phyloP scores from a whole-genome alignment of 2,329 filamentous ascomycete genomes.

The Paraphaeosphaeria minitans region DNA sequence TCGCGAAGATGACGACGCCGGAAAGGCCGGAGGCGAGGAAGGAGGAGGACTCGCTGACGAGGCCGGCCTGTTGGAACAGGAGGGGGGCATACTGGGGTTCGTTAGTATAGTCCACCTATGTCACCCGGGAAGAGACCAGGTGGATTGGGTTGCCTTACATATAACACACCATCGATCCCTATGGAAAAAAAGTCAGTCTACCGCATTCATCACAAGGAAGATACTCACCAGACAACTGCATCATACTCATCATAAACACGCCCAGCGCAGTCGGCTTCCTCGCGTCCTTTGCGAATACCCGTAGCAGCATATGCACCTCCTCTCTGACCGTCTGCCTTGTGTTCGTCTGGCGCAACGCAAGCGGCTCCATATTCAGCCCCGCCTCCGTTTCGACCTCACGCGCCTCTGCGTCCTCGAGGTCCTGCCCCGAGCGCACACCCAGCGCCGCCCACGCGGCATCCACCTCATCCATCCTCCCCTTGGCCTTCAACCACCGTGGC shows the following conservation, averaged over 20 bases:
- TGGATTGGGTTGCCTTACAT: conserved; percentile 49
- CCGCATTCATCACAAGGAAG: too few species aligned
- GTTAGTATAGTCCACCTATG: background rate
- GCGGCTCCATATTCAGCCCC: conserved; percentile 25
- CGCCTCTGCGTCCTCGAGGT: conserved; percentile 10
- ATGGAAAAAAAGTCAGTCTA: too few species aligned
- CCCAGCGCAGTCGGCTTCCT: conserved; percentile 45
- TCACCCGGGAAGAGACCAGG: too few species aligned
- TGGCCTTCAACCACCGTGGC: conserved; percentile 25
- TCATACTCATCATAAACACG: conserved; percentile 63
- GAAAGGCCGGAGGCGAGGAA: conserved; percentile 67
- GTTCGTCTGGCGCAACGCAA: conserved; percentile 2
- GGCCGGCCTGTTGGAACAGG: conserved; percentile 63
- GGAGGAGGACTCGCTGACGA: conserved; percentile 56
- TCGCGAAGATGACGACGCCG: conserved; percentile 61
- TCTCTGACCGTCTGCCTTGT: conserved; percentile 4
- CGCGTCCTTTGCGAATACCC: conserved; percentile 29
- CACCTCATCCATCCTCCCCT: conserved; percentile 14
- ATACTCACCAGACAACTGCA: too few species aligned
- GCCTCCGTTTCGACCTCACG: conserved; percentile 4
- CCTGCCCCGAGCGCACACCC: conserved; percentile 3
- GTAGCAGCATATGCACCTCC: conserved; percentile 21
- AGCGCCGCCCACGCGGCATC: conserved; percentile 16
- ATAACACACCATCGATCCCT: conserved; percentile 67
- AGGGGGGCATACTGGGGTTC: conserved; percentile 61